Percentiles rank a stretch among this genome's conserved stretches.
Conservation (phyloP, 495 filamentous ascomycete genomes). For the Penicillium steckii region DNA sequence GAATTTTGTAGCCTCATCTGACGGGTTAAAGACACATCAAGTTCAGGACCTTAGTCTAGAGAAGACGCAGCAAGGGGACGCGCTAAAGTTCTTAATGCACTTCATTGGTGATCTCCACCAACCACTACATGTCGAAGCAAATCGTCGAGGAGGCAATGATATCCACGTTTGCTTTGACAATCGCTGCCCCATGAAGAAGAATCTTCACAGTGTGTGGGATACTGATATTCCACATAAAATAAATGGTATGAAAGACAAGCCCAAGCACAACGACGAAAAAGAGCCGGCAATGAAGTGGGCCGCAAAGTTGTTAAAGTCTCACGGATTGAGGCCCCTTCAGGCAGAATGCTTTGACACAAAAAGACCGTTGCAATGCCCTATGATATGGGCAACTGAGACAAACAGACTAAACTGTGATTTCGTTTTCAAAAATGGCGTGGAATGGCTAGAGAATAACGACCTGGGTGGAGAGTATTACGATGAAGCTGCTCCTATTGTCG, state of each 20-base stretch:
- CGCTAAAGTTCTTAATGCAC: conserved; percentile 9
- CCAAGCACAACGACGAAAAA: neutral
- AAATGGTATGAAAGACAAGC: neutral
- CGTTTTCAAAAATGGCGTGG: conserved; percentile 11
- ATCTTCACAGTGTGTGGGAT: conserved; percentile 2
- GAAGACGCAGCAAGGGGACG: conserved; percentile 5
- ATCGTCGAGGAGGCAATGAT: conserved; percentile 5
- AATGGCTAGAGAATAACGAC: conserved; percentile 3
- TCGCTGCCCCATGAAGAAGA: conserved; percentile 1
- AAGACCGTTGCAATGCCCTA: conserved; percentile 5
- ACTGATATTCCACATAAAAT: neutral
- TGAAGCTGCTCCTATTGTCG: conserved; percentile 4
- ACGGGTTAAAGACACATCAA: neutral
- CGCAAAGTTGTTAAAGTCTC: neutral
- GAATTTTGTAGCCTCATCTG: neutral
- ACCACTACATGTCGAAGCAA: conserved; percentile 10
- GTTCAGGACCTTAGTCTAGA: neutral
- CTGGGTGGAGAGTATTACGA: conserved; percentile 7
- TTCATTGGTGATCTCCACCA: conserved; percentile 13
- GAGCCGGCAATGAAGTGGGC: neutral
- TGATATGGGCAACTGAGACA: conserved; percentile 7
- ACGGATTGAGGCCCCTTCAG: conserved; percentile 1
- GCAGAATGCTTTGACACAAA: neutral
- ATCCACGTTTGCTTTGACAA: conserved; percentile 4
- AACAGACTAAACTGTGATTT: conserved; percentile 10